phyloP scores from a whole-genome alignment of 768 basidiomycete genomes.

The Boletus rubroflammeus region DNA sequence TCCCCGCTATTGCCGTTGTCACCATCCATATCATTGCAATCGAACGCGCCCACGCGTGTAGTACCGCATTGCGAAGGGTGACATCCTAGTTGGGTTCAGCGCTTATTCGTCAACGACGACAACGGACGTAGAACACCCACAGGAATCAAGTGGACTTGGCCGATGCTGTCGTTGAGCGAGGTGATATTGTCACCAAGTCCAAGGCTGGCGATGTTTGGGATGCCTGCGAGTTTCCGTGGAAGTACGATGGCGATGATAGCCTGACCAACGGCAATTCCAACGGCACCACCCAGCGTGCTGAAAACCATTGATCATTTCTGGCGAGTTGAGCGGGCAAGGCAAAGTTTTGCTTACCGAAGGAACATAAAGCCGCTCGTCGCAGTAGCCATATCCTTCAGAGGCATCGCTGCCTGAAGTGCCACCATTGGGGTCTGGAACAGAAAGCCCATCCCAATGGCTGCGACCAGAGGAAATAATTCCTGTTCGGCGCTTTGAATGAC shows the following conservation, averaged over 20 bases:
- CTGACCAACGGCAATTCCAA: slow-evolving; percentile 70
- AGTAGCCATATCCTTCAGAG: slow-evolving; percentile 79
- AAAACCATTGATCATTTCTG: background rate
- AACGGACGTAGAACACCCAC: background rate
- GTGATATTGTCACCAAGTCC: slow-evolving; percentile 35
- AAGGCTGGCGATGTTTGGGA: slow-evolving; percentile 30
- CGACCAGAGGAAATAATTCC: slow-evolving; percentile 59
- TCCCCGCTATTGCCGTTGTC: slow-evolving; percentile 54
- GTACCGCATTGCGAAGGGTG: slow-evolving; percentile 42
- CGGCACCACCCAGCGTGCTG: slow-evolving; percentile 56
- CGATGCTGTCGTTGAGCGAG: slow-evolving; percentile 44
- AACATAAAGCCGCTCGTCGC: slow-evolving; percentile 70
- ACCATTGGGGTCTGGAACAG: slow-evolving; percentile 67
- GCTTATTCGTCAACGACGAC: background rate
- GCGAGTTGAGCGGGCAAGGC: background rate
- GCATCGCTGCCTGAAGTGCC: slow-evolving; percentile 82
- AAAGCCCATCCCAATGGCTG: slow-evolving; percentile 57
- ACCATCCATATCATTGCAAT: slow-evolving; percentile 65
- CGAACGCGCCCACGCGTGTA: slow-evolving; percentile 62
- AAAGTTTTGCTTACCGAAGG: slow-evolving; percentile 41
- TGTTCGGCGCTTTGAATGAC: slow-evolving; percentile 46
- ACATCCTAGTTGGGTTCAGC: slow-evolving; percentile 40
- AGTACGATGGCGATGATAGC: slow-evolving; percentile 61
- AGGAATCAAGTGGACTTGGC: slow-evolving; percentile 32
- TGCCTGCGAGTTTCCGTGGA: slow-evolving; percentile 31